phyloP scores from a whole-genome alignment of 352 stramenopile species.

The Globisporangium middletonii region DNA sequence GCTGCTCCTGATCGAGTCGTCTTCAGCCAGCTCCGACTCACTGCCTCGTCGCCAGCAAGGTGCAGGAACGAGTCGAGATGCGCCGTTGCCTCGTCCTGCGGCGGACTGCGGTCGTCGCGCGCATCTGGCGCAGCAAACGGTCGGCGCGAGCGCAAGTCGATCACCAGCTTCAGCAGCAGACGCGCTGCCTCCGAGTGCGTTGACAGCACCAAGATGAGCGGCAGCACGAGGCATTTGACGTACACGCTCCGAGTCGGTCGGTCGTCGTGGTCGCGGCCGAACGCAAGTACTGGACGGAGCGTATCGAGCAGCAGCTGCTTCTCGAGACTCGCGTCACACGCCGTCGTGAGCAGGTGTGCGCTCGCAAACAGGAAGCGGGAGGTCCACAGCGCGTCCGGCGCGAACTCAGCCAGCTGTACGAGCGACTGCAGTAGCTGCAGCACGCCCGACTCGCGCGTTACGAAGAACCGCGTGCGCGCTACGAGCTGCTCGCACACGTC shows the following conservation, averaged over 20 bases:
- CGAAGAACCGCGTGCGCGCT: too few species aligned
- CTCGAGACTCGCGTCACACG: constrained; percentile 23
- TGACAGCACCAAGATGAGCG: constrained; percentile 40
- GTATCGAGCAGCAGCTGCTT: constrained; percentile 26
- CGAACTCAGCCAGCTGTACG: constrained; percentile 20
- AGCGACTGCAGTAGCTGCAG: too few species aligned
- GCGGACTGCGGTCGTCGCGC: not conserved
- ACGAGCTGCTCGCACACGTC: too few species aligned
- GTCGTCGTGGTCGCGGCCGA: constrained; percentile 9
- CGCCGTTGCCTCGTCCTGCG: constrained; percentile 6
- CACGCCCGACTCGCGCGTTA: too few species aligned
- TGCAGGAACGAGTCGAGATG: constrained; percentile 29
- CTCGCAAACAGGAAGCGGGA: constrained; percentile 33
- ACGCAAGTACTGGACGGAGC: constrained; percentile 14
- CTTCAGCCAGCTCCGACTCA: constrained; percentile 26
- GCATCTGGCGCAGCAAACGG: constrained; percentile 8
- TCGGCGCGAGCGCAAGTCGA: not conserved
- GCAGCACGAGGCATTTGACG: constrained; percentile 50
- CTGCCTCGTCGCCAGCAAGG: constrained; percentile 18
- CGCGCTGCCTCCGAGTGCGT: constrained; percentile 21
- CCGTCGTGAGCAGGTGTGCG: constrained; percentile 29
- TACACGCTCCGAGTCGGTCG: constrained; percentile 27
- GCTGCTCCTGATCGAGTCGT: not conserved
- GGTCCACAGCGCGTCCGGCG: constrained; percentile 22
- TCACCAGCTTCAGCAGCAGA: constrained; percentile 26